phyloP scores from a whole-genome alignment of 805 yeast species.

The Kregervanrija fluxuum region DNA sequence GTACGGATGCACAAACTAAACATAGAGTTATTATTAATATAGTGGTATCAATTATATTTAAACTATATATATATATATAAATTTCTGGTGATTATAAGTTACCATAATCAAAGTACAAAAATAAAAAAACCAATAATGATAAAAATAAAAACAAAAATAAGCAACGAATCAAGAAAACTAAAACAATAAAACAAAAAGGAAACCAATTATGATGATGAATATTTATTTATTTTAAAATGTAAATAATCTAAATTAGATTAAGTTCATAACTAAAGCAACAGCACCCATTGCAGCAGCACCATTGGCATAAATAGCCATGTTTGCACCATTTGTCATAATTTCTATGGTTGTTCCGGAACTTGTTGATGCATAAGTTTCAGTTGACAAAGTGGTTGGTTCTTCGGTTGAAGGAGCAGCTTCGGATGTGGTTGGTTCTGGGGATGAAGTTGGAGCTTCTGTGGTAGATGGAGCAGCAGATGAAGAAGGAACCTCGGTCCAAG shows the following conservation, averaged over 20 bases:
- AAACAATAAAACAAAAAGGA: not conserved
- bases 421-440: conserved; percentile 6
- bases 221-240: not conserved
- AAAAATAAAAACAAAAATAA: not conserved
- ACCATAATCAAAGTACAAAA: too few relatives aligned
- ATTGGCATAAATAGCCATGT: conserved; percentile 21
- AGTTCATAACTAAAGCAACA: conserved; percentile 16
- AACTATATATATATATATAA: too few relatives aligned
- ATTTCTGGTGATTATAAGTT: too few relatives aligned
- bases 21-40: too few relatives aligned
- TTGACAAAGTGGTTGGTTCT: conserved; percentile 1
- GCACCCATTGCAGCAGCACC: conserved; percentile 24
- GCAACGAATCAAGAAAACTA: not conserved
- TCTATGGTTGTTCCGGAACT: conserved; percentile 8
- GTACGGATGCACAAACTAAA: too few relatives aligned
- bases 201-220: not conserved
- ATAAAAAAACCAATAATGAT: not conserved
- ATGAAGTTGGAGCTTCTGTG: conserved; percentile 12
- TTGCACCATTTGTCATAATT: conserved; percentile 13
- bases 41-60: too few relatives aligned
- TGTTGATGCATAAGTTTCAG: conserved; percentile 11
- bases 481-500: conserved; percentile 15
- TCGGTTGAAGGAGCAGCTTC: not conserved
- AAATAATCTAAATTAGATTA: conserved; percentile 7
- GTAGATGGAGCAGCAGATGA: conserved; percentile 15